Evolutionary conservation across 345 rosid species (phyloP), one percentile per base, ranked within the genome.

Genomic region (Pugionium dolabratum): DNA sequence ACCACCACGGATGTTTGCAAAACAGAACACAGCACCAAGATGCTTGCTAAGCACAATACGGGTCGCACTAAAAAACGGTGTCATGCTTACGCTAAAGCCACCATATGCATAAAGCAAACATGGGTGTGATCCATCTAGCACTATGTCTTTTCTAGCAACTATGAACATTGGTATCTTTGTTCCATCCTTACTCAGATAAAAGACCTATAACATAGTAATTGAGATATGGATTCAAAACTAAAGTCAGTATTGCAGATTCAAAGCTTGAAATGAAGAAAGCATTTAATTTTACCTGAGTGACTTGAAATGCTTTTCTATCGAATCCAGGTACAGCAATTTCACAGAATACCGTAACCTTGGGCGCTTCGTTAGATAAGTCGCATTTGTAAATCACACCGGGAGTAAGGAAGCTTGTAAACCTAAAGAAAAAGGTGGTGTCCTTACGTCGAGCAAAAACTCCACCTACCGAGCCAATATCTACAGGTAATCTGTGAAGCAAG

Each of bases 1-100:
- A 34, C 99, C 99, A 34, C 99, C 99, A 18, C 97, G 97, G 11
- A 90, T 82, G 70, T 85, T 94, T 56, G 95, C 96, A 63, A 94
- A 66, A 74, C 96, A 90, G 74, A 62, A 81, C 54, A 94, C 86
- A 56, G 74, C 85, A 66, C 96, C 97, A 39, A 94, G 79, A 78
- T 94, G 86, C 70, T 82, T 85, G 32, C 78, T 66, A n/a, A 88
- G 95, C 43, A 84, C 81, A 5, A 76, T 79, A 2, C 97, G 96
- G 39, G 78, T 71, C n/a, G 81, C 85, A 49, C 82, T 84, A 46
- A 90, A 94, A 28, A 80, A 84, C 3, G 97, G 97, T 2, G 95
- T 90, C 34, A 85, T 56, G 71, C 87, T 88, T 54, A 70, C 32
- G 71, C 82, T 85, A 62, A 94, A 94, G 59, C 99, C 99, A 32